Percentiles rank a stretch among this genome's conserved stretches.
These are phyloP conservation scores for Immersiella caudata DNA, from an alignment of 495 filamentous ascomycete species.

Conservation along the genomic window DNA sequence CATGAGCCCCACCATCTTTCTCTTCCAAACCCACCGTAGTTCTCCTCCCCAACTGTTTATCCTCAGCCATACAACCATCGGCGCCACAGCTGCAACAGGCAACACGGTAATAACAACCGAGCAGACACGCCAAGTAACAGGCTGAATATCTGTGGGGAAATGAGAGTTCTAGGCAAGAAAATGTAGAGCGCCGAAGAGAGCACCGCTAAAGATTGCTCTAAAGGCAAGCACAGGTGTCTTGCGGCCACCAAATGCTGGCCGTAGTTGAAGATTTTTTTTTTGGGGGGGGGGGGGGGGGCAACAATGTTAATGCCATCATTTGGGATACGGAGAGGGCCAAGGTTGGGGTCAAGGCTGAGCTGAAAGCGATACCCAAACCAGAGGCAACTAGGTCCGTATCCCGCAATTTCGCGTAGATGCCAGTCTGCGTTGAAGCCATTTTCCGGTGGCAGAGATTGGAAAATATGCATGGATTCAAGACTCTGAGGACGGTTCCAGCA, in stretches of 20 bases:
- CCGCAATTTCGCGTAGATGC: neutral
- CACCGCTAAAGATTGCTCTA: neutral
- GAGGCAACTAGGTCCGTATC: neutral
- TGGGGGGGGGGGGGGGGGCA: neutral
- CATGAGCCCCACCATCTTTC: neutral
- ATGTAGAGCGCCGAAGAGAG: neutral
- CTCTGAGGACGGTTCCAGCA: neutral
- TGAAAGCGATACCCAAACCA: neutral
- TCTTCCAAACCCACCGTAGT: neutral
- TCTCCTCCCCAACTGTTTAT: neutral
- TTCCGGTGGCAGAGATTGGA: neutral
- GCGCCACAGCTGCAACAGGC: neutral
- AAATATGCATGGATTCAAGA: neutral
- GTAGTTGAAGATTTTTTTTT: too few relatives aligned
- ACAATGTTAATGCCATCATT: neutral
- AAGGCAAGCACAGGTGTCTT: neutral
- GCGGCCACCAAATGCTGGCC: neutral
- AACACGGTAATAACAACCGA: neutral
- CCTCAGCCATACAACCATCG: neutral
- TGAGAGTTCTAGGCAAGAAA: neutral
- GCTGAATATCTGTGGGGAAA: neutral
- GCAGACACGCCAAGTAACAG: neutral
- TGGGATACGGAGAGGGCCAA: constrained; percentile 3
- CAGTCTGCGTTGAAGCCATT: neutral
- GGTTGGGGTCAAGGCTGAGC: neutral